Percentiles rank a stretch among this genome's conserved stretches.
phyloP scores from a whole-genome alignment of 2,329 filamentous ascomycete species.

The Trichoderma atroviride region DNA sequence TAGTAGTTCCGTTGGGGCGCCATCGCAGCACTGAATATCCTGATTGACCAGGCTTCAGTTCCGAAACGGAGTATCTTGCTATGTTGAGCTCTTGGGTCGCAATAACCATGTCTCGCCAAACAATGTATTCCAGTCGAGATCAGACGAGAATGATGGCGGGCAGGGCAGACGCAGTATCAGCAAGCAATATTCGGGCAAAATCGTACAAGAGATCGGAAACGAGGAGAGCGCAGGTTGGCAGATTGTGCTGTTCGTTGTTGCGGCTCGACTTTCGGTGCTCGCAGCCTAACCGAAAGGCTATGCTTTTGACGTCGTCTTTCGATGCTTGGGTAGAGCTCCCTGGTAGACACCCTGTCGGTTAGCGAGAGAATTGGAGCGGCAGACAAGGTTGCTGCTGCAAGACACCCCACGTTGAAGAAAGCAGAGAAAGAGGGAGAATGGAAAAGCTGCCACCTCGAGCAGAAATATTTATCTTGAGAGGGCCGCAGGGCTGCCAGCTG shows the following conservation, averaged over 20 bases:
- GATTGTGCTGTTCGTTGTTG: neutral
- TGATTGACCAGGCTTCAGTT: neutral
- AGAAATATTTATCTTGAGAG: constrained; percentile 1
- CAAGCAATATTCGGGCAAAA: neutral
- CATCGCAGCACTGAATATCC: constrained; percentile 35
- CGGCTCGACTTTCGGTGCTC: neutral
- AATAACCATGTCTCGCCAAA: constrained; percentile 28
- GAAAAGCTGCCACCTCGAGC: neutral
- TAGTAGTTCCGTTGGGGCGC: constrained; percentile 73
- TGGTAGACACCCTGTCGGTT: neutral
- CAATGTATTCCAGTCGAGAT: neutral
- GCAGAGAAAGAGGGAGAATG: neutral
- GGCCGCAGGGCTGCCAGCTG: constrained; percentile 5
- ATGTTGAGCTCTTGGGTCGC: neutral
- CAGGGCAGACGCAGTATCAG: neutral
- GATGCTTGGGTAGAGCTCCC: neutral
- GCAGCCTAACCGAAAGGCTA: neutral
- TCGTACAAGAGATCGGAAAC: neutral
- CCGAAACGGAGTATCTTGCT: neutral
- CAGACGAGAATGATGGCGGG: neutral
- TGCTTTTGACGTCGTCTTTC: neutral
- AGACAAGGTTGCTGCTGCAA: neutral
- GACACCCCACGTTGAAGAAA: neutral
- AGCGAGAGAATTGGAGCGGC: neutral
- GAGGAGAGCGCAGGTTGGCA: neutral